These are phyloP conservation scores for Cercospora sp. DNA, from an alignment of 2,329 filamentous ascomycete species.

Conservation along the genomic window DNA sequence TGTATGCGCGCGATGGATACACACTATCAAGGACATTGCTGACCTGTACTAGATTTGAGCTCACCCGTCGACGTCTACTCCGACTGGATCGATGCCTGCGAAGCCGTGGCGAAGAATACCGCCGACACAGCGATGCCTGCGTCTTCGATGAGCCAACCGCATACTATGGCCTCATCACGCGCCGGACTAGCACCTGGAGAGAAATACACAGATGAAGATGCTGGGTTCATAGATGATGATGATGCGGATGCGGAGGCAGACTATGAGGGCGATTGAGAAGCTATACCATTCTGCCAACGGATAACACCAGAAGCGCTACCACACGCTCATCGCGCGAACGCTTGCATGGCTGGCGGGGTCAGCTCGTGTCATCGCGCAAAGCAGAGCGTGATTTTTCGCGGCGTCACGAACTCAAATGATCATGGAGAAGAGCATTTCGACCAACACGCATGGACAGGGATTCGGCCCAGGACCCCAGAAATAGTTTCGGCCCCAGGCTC, in stretches of 20 bases:
- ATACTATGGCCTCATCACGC: slow-evolving; percentile 18
- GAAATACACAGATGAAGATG: slow-evolving; percentile 35
- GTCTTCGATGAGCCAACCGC: slow-evolving; percentile 12
- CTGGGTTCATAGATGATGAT: slow-evolving; percentile 41
- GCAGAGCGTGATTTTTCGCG: not conserved
- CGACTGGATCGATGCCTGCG: slow-evolving; percentile 97
- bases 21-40: slow-evolving; percentile 1
- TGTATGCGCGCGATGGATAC: slow-evolving; percentile 57
- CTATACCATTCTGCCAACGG: not conserved
- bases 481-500: slow-evolving; percentile 2
- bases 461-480: not conserved
- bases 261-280: slow-evolving; percentile 35
- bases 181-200: slow-evolving; percentile 34
- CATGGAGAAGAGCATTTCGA: not conserved
- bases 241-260: slow-evolving; percentile 40
- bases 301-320: not conserved
- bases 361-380: not conserved
- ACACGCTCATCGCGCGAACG: not conserved
- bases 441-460: not conserved
- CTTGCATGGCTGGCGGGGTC: not conserved
- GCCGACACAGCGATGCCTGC: slow-evolving; percentile 26
- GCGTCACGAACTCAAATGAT: not conserved
- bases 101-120: slow-evolving; percentile 65
- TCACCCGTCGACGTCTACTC: slow-evolving; percentile 93
- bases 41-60: slow-evolving; percentile 69